A percentile compares a stretch with the other conserved stretches of the same genome.
Evolutionary conservation across 805 yeast species (phyloP).

Genomic region (Schwanniomyces sp.): DNA sequence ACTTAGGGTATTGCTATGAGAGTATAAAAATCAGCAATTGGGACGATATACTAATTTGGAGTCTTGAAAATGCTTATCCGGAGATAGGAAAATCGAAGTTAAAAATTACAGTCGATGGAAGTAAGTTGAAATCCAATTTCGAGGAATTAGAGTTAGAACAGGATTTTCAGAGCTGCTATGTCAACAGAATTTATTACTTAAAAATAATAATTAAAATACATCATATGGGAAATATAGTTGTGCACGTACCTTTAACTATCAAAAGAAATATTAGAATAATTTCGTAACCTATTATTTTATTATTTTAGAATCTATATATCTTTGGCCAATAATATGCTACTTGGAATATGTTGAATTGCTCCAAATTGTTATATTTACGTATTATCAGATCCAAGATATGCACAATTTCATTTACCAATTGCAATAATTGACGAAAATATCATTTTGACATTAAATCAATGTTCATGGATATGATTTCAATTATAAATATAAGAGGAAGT

Average conservation of each 20-base stretch:
- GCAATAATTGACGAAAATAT: too few relatives aligned
- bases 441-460: too few relatives aligned
- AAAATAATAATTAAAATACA: background rate
- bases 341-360: too few relatives aligned
- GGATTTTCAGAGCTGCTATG: background rate
- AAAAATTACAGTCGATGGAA: background rate
- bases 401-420: too few relatives aligned
- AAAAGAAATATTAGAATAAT: slow-evolving; percentile 24
- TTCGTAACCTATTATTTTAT: background rate
- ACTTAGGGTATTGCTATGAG: background rate
- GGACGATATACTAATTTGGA: background rate
- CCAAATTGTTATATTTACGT: too few relatives aligned
- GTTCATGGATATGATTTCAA: too few relatives aligned
- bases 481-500: too few relatives aligned
- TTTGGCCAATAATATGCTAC: background rate
- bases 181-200: background rate
- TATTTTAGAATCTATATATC: too few relatives aligned
- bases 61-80: background rate
- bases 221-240: slow-evolving; percentile 10
- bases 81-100: background rate
- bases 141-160: background rate
- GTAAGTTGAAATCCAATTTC: background rate
- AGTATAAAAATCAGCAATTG: background rate
- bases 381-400: too few relatives aligned
- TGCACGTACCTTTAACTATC: slow-evolving; percentile 33